A percentile compares a stretch with the other conserved stretches of the same genome.
Evolutionary conservation across 2,329 filamentous ascomycete species (phyloP).

Genomic region (Ascochyta clinopodiicola): DNA sequence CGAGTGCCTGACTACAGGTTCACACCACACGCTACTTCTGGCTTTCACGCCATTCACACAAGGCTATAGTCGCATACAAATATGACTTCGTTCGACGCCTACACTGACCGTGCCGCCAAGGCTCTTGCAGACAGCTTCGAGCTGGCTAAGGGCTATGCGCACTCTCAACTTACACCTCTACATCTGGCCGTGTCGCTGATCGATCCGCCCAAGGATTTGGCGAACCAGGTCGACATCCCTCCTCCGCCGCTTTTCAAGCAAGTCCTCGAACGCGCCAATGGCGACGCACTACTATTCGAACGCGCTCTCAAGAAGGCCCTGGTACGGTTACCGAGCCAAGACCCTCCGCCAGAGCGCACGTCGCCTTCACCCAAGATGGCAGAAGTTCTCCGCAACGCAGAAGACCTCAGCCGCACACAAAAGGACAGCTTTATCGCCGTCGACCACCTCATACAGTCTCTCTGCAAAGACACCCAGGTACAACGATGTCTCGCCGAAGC

Average conservation of each 20-base stretch:
- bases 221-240: constrained; percentile 67
- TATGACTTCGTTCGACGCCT: constrained; percentile 83
- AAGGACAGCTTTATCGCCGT: constrained; percentile 95
- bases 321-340: constrained; percentile 90
- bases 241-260: constrained; percentile 86
- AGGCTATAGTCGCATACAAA: constrained; percentile 41
- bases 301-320: constrained; percentile 89
- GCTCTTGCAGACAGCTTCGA: constrained; percentile 87
- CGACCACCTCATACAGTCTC: constrained; percentile 87
- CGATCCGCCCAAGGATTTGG: constrained; percentile 76
- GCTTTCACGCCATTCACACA: constrained; percentile 27
- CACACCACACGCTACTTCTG: constrained; percentile 17
- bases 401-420: constrained; percentile 94
- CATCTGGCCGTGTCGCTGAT: constrained; percentile 86
- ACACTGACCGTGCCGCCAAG: constrained; percentile 91
- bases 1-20: constrained; percentile 20
- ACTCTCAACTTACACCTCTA: constrained; percentile 87
- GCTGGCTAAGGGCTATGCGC: constrained; percentile 86
- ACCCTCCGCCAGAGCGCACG: constrained; percentile 89
- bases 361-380: constrained; percentile 82
- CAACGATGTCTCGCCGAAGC: constrained; percentile 79
- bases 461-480: constrained; percentile 79
- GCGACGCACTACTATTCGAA: constrained; percentile 88
- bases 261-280: constrained; percentile 91
- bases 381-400: constrained; percentile 80